Conservation (phyloP, 305 asterid genomes). For the Fraxinus paxiana region DNA sequence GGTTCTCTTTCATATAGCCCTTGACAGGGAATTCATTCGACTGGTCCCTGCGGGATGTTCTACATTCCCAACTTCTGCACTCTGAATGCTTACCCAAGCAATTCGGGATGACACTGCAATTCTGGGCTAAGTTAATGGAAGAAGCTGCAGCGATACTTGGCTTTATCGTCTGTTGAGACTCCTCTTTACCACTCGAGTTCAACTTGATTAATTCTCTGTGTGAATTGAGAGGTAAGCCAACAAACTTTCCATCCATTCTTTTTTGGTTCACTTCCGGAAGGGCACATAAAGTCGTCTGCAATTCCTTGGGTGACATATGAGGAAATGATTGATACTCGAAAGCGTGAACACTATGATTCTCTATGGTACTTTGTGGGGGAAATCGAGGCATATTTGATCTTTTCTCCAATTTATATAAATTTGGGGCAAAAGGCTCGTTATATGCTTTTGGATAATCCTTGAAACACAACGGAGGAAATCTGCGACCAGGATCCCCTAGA, state of each 20-base stretch:
- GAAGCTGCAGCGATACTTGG: constrained; percentile 26
- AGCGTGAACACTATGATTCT: constrained; percentile 28
- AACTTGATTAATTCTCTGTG: constrained; percentile 53
- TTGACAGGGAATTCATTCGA: constrained; percentile 32
- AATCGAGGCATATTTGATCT: constrained; percentile 21
- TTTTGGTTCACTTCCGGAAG: constrained; percentile 33
- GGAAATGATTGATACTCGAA: constrained; percentile 36
- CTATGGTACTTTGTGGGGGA: constrained; percentile 23
- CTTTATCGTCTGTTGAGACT: constrained; percentile 34
- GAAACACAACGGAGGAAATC: constrained; percentile 29
- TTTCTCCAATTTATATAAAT: constrained; percentile 14
- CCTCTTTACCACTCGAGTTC: constrained; percentile 35
- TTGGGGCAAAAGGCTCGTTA: constrained; percentile 31
- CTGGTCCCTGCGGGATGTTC: constrained; percentile 29
- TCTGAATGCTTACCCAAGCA: constrained; percentile 26
- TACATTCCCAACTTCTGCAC: constrained; percentile 27
- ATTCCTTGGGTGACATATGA: constrained; percentile 36
- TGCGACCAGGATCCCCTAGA: constrained; percentile 28
- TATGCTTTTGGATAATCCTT: constrained; percentile 36
- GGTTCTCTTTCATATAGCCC: constrained; percentile 31
- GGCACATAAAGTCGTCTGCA: constrained; percentile 33
- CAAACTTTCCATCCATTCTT: constrained; percentile 28
- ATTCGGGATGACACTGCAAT: constrained; percentile 11
- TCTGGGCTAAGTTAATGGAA: constrained; percentile 31
- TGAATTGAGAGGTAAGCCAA: constrained; percentile 71